These are phyloP conservation scores for Termitomyces sp. DNA, from an alignment of 768 basidiomycete species.

Conservation along the genomic window DNA sequence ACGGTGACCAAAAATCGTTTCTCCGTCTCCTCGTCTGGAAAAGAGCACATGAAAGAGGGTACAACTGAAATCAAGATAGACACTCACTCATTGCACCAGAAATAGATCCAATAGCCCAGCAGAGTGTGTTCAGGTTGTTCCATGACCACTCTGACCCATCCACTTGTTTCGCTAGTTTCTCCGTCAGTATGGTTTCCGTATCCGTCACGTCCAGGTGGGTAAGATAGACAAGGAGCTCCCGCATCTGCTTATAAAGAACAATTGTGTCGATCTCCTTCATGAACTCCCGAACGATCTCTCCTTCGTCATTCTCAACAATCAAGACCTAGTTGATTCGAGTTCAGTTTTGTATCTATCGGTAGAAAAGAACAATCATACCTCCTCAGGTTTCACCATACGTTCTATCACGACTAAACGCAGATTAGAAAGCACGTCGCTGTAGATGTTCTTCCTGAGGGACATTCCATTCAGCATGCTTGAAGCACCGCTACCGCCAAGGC, in stretches of 20 bases:
- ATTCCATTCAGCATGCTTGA: constrained; percentile 71
- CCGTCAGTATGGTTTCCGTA: constrained; percentile 95
- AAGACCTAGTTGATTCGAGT: constrained; percentile 57
- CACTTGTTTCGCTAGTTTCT: constrained; percentile 96
- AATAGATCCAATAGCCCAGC: constrained; percentile 99
- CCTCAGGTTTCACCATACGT: constrained; percentile 99
- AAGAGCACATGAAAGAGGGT: not conserved
- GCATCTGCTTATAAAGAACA: constrained; percentile 98
- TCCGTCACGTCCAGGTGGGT: constrained; percentile 96
- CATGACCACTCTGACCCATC: constrained; percentile 99
- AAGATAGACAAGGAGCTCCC: constrained; percentile 94
- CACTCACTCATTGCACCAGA: constrained; percentile 97
- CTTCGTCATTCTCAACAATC: constrained; percentile 98
- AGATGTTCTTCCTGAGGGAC: constrained; percentile 88
- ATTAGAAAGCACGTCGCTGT: constrained; percentile 92
- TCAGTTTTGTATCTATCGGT: not conserved
- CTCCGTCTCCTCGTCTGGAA: constrained; percentile 93
- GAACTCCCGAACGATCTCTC: constrained; percentile 98
- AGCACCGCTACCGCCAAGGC: constrained; percentile 64
- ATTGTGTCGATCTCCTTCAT: constrained; percentile 99
- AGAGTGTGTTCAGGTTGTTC: constrained; percentile 98
- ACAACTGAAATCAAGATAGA: constrained; percentile 9
- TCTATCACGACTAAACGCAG: constrained; percentile 94
- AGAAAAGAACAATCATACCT: constrained; percentile 46
- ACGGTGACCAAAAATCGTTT: constrained; percentile 98